Evolutionary conservation across 2,329 filamentous ascomycete genomes (phyloP).

Genomic region (Trichoderma harzianum): DNA sequence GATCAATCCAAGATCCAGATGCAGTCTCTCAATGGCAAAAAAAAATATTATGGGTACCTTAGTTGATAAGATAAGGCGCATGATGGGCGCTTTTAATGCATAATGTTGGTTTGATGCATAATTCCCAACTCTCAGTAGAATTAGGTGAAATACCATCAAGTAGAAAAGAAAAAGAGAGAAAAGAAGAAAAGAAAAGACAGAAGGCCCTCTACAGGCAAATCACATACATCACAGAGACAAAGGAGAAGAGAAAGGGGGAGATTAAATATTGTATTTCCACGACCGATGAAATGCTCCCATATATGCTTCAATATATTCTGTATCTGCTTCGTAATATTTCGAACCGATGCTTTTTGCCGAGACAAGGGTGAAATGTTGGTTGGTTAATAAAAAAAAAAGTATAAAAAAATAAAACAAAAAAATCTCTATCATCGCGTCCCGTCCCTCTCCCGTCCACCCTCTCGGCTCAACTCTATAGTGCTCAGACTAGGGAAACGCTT

Average conservation of each 20-base stretch:
- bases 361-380: background rate
- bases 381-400: background rate
- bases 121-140: constrained; percentile 2
- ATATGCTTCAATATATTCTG: constrained; percentile 16
- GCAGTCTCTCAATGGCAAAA: constrained; percentile 4
- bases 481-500: constrained; percentile 83
- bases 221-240: too few relatives aligned
- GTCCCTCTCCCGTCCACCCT: constrained; percentile 37
- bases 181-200: background rate
- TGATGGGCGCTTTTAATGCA: background rate
- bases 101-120: constrained; percentile 24
- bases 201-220: too few relatives aligned
- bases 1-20: background rate
- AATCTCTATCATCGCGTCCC: constrained; percentile 21
- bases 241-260: background rate
- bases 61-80: constrained; percentile 34
- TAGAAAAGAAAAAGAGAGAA: too few relatives aligned
- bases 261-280: constrained; percentile 15
- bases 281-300: constrained; percentile 9
- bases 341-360: constrained; percentile 1
- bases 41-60: constrained; percentile 17
- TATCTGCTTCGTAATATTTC: constrained; percentile 14
- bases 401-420: background rate
- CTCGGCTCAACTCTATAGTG: constrained; percentile 81
- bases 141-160: too few relatives aligned